Evolutionary conservation across 176 grass and related monocot genomes (phyloP), one percentile per base, ranked within the genome.

Genomic region (Musa troglodytarum): DNA sequence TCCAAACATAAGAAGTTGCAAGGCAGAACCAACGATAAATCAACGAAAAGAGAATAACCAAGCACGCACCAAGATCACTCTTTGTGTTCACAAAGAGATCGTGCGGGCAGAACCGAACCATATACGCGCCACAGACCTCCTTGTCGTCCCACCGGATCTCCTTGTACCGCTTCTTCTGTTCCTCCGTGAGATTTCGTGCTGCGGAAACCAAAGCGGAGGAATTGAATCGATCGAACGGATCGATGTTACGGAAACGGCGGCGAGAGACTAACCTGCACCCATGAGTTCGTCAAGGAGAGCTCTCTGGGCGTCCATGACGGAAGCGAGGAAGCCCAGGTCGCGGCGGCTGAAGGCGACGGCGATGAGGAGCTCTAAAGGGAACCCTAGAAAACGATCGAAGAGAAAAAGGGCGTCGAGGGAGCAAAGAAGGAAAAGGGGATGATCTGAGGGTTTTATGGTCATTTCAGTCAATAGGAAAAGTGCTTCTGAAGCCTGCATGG

Each of bases 281-380:
- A 96, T 96, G 80, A 96, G 92, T 84, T 92, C 92, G 68, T 96
- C 92, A 13, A 96, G 92, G 17, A 96, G 84, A 80, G 89, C 92
- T 89, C 92, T 81, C 79, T 96, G 92, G 76, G 88, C 92, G 68
- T 96, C 92, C 92, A 96, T 96, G 84, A 73, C 79, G 67, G 26
- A 2, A 74, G 73, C 21, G 83, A 87, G 85, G 16, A 57, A 29
- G 20, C 50, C 17, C 21, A 4, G 28, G 8, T 34, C 58, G 17
- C 8, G 10, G 19, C 74, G 3, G 65, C 11, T 26, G 65, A 13
- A 21, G 68, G 49, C 68, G 17, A 51, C 65, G 25, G 28, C 8
- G 17, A 70, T 1, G 34, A 70, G 29, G 49, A 64, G 59, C 57
- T 22, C 58, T 0, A 53, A 2, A 21, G 34, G 4, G 28, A 52